These are phyloP conservation scores for Phlegmacium glaucopus DNA, from an alignment of 768 basidiomycete genomes.

Conservation along the genomic window DNA sequence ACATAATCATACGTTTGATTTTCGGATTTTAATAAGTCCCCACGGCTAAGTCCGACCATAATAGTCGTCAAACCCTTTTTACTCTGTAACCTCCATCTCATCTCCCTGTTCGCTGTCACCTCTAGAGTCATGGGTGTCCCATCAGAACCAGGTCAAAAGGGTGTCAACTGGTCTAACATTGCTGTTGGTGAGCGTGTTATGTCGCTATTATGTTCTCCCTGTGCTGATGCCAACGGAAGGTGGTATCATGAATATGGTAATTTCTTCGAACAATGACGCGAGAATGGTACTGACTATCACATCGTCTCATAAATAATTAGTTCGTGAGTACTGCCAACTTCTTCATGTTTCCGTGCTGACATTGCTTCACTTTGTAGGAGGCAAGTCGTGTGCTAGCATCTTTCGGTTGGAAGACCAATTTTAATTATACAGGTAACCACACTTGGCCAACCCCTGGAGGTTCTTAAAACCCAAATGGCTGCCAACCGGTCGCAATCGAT, in stretches of 20 bases:
- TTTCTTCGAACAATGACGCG: constrained; percentile 11
- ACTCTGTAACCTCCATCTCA: constrained; percentile 22
- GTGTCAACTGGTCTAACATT: constrained; percentile 92
- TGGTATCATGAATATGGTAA: constrained; percentile 98
- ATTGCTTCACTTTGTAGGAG: constrained; percentile 48
- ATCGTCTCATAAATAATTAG: constrained; percentile 24
- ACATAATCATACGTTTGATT: too few relatives aligned
- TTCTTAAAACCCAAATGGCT: constrained; percentile 99
- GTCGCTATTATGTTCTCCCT: constrained; percentile 9
- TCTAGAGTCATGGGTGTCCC: constrained; percentile 66
- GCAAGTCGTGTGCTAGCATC: constrained; percentile 40
- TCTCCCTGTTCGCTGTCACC: constrained; percentile 16
- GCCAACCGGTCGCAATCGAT: constrained; percentile 92
- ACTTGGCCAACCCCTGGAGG: constrained; percentile 96
- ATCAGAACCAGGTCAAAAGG: constrained; percentile 88
- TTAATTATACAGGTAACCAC: constrained; percentile 76
- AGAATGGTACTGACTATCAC: not conserved
- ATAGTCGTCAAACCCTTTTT: constrained; percentile 4
- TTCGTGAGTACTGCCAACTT: constrained; percentile 34
- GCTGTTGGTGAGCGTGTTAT: constrained; percentile 69
- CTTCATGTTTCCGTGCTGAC: constrained; percentile 10
- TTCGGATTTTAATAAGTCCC: too few relatives aligned
- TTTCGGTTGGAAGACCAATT: constrained; percentile 5
- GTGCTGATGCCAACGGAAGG: constrained; percentile 44
- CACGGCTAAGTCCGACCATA: constrained; percentile 34